Percentiles rank a stretch among this genome's conserved stretches.
Evolutionary conservation across 1,284 basidiomycete genomes (phyloP).

Genomic region (Cryptococcus floricola): DNA sequence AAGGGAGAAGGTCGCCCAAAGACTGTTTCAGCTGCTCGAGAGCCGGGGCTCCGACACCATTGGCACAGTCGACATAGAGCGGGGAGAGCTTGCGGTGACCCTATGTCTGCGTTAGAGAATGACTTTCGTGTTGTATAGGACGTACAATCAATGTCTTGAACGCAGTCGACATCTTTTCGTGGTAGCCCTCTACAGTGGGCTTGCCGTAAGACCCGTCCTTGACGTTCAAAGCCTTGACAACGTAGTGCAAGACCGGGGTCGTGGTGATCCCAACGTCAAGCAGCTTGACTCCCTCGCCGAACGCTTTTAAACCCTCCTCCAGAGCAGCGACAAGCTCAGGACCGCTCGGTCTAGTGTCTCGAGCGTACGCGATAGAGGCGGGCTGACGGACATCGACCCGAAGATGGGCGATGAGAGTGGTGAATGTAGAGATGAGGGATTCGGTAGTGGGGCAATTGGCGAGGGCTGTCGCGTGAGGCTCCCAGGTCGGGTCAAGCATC

Average conservation of each 20-base stretch:
- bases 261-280: conserved; percentile 70
- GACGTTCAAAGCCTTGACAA: conserved; percentile 80
- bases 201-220: conserved; percentile 68
- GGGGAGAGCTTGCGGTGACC: conserved; percentile 58
- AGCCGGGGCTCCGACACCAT: conserved; percentile 85
- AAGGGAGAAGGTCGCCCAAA: conserved; percentile 34
- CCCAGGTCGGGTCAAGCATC: conserved; percentile 97
- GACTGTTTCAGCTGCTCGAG: conserved; percentile 58
- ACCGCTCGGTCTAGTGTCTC: conserved; percentile 90
- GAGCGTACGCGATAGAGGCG: conserved; percentile 79
- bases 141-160: conserved; percentile 84
- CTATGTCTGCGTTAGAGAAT: conserved; percentile 51
- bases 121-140: background rate
- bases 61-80: conserved; percentile 90
- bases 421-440: conserved; percentile 66
- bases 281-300: conserved; percentile 48
- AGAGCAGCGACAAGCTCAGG: conserved; percentile 75
- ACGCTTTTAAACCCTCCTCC: conserved; percentile 72
- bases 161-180: conserved; percentile 75
- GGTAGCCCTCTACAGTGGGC: conserved; percentile 82
- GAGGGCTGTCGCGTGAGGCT: conserved; percentile 78
- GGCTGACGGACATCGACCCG: conserved; percentile 77
- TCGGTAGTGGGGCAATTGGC: conserved; percentile 77
- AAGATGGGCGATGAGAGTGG: conserved; percentile 60
- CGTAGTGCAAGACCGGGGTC: conserved; percentile 93